A percentile compares a stretch with the other conserved stretches of the same genome.
Evolutionary conservation across 2,329 filamentous ascomycete species (phyloP).

Genomic region (Neonectria neomacrospora): DNA sequence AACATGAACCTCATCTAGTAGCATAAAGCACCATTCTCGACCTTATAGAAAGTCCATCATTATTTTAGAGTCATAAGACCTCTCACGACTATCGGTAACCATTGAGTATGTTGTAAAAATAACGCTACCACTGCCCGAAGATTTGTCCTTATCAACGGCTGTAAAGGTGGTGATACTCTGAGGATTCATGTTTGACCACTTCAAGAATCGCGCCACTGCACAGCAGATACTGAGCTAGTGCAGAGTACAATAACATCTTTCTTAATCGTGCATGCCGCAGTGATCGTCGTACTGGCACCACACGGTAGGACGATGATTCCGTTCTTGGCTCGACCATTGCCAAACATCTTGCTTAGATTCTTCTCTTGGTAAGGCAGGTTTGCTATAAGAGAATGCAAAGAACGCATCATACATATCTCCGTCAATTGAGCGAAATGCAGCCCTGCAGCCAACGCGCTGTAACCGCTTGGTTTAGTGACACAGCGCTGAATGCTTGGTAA

Average conservation of each 20-base stretch:
- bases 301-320: constrained; percentile 95
- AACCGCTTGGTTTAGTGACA: too few species aligned
- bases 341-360: constrained; percentile 96
- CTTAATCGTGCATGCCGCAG: constrained; percentile 92
- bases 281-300: constrained; percentile 96
- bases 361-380: constrained; percentile 94
- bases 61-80: constrained; percentile 87
- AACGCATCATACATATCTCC: too few species aligned
- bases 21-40: constrained; percentile 92
- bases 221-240: constrained; percentile 92
- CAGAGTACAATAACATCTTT: constrained; percentile 92
- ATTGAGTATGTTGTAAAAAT: constrained; percentile 96
- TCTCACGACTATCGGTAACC: constrained; percentile 83
- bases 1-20: constrained; percentile 93
- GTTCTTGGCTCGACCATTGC: constrained; percentile 92
- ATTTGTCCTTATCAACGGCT: constrained; percentile 82
- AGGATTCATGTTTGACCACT: constrained; percentile 91
- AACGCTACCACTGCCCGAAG: constrained; percentile 85
- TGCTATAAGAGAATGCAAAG: too few species aligned
- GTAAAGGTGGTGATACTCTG: constrained; percentile 91
- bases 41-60: constrained; percentile 90
- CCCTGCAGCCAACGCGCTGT: too few species aligned
- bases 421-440: too few species aligned
- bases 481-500: too few species aligned
- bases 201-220: constrained; percentile 94